Evolutionary conservation across 352 stramenopile genomes (phyloP).

Genomic region (Bremia lactucae): DNA sequence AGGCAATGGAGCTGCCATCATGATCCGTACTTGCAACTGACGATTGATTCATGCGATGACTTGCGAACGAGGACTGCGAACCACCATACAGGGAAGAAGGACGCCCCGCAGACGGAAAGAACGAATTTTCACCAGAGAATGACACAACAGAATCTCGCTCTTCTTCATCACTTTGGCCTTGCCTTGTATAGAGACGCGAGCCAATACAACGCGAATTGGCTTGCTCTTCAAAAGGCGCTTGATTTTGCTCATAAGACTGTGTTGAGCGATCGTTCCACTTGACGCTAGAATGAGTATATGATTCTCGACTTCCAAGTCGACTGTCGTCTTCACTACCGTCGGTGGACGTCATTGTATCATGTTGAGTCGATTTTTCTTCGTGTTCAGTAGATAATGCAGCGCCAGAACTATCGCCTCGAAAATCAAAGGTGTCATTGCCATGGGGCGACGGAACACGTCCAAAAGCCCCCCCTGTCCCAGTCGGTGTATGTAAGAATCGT

Average conservation of each 20-base stretch:
- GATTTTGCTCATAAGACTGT: conserved; percentile 1
- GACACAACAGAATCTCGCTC: conserved; percentile 28
- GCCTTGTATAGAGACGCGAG: conserved; percentile 7
- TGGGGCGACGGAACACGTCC: conserved; percentile 18
- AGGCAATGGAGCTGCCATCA: conserved; percentile 46
- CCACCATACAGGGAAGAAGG: conserved; percentile 27
- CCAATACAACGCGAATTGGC: conserved; percentile 1
- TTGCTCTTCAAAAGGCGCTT: conserved; percentile 3
- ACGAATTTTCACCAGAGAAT: conserved; percentile 26
- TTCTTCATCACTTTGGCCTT: conserved; percentile 24
- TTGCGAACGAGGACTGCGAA: conserved; percentile 33
- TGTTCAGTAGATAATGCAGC: conserved; percentile 1
- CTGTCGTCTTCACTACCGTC: conserved; percentile 1
- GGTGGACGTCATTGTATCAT: conserved; percentile 5
- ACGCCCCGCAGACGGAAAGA: conserved; percentile 20
- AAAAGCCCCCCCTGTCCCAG: conserved; percentile 21
- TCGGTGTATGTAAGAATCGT: conserved; percentile 24
- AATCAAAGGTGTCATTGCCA: conserved; percentile 2
- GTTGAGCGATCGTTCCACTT: conserved; percentile 11
- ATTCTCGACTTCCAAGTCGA: conserved; percentile 5
- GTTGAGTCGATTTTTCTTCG: background rate
- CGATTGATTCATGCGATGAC: conserved; percentile 29
- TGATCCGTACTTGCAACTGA: conserved; percentile 29
- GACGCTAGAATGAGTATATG: conserved; percentile 14
- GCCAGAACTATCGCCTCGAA: conserved; percentile 6